Evolutionary conservation across 805 yeast species (phyloP).

Genomic region (Yarrowia porcina): DNA sequence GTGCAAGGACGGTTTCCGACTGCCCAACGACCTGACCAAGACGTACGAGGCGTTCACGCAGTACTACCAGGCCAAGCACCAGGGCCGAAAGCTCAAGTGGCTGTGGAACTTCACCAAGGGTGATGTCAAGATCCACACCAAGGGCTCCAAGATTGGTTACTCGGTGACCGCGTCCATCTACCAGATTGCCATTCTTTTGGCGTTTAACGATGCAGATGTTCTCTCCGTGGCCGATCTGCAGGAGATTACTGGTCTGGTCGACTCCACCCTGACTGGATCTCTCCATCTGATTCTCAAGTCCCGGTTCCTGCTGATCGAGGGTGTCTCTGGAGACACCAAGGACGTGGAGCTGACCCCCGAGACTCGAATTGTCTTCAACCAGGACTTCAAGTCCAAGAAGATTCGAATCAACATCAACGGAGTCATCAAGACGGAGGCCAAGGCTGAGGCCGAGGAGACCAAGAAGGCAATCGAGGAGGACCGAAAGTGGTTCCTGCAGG

Average conservation of each 20-base stretch:
- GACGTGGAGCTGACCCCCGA: conserved; percentile 37
- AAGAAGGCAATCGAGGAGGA: conserved; percentile 82
- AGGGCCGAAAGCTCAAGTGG: conserved; percentile 90
- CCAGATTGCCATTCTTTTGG: conserved; percentile 80
- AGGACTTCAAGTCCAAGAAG: conserved; percentile 81
- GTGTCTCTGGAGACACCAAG: conserved; percentile 45
- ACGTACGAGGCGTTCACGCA: conserved; percentile 66
- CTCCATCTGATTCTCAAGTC: conserved; percentile 76
- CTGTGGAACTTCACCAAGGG: conserved; percentile 92
- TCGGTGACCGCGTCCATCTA: conserved; percentile 73
- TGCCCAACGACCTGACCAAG: conserved; percentile 65
- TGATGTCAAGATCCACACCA: conserved; percentile 82
- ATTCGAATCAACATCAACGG: conserved; percentile 71
- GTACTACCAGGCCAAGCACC: conserved; percentile 70
- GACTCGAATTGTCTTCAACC: conserved; percentile 66
- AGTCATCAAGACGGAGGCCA: conserved; percentile 56
- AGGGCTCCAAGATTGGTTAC: conserved; percentile 59
- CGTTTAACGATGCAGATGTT: conserved; percentile 70
- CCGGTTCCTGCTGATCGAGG: conserved; percentile 65
- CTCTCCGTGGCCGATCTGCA: conserved; percentile 59
- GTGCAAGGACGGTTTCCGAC: conserved; percentile 47
- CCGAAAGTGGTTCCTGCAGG: conserved; percentile 79
- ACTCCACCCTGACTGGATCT: conserved; percentile 67
- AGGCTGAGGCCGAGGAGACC: conserved; percentile 68
- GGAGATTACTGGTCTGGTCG: conserved; percentile 65